Base-by-base conservation (phyloP, 768 basidiomycete genomes). In the Trametes villosa region DNA sequence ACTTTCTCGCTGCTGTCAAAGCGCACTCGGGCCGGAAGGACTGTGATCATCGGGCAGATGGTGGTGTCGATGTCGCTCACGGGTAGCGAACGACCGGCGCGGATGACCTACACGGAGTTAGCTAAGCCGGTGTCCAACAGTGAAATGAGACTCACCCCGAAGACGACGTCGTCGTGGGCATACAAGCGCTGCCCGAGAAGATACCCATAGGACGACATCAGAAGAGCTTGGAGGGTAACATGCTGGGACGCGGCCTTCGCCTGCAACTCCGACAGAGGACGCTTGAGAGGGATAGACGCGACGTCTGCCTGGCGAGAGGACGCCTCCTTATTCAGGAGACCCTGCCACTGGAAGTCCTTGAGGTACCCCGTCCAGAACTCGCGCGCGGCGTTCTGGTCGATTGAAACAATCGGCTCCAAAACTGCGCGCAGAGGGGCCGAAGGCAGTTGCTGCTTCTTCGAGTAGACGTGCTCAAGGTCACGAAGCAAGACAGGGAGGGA, bases 191-290 rank as follows among this genome's bases (percentile, higher is more conserved):
- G 64, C 9, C 65, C 68, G 17, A 75, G 56, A 30, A 75, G 63
- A 15, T 64, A 60, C 15, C 67, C 74, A 53, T 70, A 74, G 13
- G 75, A 64, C 22, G 54, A 66, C 51, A 69, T 72, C 36, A 74
- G 49, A 22, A 62, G 65, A n/a, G 76, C 70, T 41, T 75, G 74
- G 4, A 76, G 47, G 13, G 75, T 74, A 11, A 76, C 66, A 30
- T 70, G 65, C 42, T 64, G 63, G 17, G 60, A 52, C 13, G 56
- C 66, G 31, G 72, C 52, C 42, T 64, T 68, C 38, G 58, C 53
- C 41, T 66, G 57, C 27, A 75, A 49, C 34, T 47, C 50, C 12
- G 67, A 58, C 47, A 75, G 52, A 9, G 71, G 46, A 5, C 27
- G 50, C 12, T 27, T 40, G 56, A 65, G 55, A 8, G 52, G 8